Conservation (phyloP, 78 protist species). For the Creolimax fragrantissima region DNA sequence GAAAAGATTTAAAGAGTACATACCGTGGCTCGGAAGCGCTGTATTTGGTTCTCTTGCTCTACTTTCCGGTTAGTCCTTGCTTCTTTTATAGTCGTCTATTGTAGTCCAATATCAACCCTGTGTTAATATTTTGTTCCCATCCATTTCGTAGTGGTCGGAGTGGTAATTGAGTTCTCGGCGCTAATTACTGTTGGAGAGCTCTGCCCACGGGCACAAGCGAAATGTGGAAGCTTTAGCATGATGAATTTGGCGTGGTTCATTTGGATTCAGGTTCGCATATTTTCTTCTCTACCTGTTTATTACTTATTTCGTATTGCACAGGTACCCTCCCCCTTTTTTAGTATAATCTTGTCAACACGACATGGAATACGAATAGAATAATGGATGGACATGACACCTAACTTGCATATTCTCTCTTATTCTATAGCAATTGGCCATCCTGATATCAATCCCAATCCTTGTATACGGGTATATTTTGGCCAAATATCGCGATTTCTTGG, state of each 20-base stretch:
- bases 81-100: background rate
- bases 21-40: background rate
- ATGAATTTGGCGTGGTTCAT: background rate
- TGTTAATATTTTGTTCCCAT: background rate
- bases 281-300: too few relatives aligned
- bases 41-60: background rate
- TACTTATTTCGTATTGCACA: too few relatives aligned
- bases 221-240: background rate
- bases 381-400: too few relatives aligned
- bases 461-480: background rate
- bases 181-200: background rate
- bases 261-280: background rate
- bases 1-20: background rate
- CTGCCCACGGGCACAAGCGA: background rate
- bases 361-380: too few relatives aligned
- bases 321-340: too few relatives aligned
- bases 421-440: background rate
- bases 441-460: background rate
- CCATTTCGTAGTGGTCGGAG: background rate
- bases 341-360: too few relatives aligned
- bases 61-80: background rate
- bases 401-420: background rate
- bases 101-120: background rate
- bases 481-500: background rate
- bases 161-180: background rate